These are phyloP conservation scores for Acacia concinna DNA, from an alignment of 331 rosid species.

Conservation along the genomic window DNA sequence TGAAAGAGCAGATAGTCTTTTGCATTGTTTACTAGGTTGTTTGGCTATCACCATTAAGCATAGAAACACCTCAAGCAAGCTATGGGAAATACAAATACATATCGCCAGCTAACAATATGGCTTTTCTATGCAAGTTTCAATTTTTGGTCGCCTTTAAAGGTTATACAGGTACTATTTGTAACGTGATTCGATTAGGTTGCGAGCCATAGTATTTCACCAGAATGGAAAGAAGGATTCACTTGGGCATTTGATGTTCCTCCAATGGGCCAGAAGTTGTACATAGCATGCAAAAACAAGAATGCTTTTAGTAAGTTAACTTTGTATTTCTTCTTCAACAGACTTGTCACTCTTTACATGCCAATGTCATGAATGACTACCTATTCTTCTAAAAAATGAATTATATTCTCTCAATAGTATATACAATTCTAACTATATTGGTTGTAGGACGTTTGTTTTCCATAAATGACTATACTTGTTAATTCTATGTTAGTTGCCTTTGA, in stretches of 20 bases:
- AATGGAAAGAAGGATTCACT: slow-evolving; percentile 97
- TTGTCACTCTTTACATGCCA: slow-evolving; percentile 4
- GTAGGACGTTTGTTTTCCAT: background rate
- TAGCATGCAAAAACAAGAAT: slow-evolving; percentile 94
- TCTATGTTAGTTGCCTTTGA: background rate
- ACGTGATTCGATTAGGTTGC: slow-evolving; percentile 59
- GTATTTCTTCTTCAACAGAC: slow-evolving; percentile 10
- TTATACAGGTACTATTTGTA: slow-evolving; percentile 11
- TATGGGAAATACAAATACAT: slow-evolving; percentile 93
- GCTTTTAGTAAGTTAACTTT: slow-evolving; percentile 87
- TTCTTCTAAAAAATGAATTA: slow-evolving; percentile 31
- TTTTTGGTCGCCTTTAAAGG: background rate
- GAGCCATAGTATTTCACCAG: slow-evolving; percentile 80
- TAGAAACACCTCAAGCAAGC: slow-evolving; percentile 90
- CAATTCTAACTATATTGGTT: background rate
- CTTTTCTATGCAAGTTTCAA: background rate
- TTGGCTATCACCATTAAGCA: slow-evolving; percentile 88
- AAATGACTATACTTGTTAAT: background rate
- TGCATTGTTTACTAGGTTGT: slow-evolving; percentile 99
- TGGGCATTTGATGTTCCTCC: slow-evolving; percentile 98
- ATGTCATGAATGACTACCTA: background rate
- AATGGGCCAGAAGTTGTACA: slow-evolving; percentile 91
- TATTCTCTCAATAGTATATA: background rate
- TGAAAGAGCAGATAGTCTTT: slow-evolving; percentile 88
- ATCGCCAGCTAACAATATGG: slow-evolving; percentile 72